Conservation (phyloP, 1,284 basidiomycete species). For the Singerocomus inundabilis region DNA sequence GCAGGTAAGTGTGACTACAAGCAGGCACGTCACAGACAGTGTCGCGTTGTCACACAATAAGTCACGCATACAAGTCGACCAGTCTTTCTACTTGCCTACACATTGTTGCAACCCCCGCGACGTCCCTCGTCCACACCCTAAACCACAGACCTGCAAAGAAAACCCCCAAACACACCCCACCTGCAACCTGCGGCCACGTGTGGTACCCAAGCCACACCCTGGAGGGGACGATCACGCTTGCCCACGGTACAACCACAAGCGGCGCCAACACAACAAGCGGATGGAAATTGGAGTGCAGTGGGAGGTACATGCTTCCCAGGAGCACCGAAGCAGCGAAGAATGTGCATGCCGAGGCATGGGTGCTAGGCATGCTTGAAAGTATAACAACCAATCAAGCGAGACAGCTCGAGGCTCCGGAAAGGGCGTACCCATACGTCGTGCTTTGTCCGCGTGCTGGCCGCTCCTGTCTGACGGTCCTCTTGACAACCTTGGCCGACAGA, state of each 20-base stretch:
- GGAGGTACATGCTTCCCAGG: conserved; percentile 56
- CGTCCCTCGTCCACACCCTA: conserved; percentile 46
- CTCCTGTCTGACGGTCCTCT: conserved; percentile 66
- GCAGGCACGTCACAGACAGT: conserved; percentile 23
- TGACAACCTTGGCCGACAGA: conserved; percentile 66
- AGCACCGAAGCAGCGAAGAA: conserved; percentile 71
- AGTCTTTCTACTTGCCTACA: conserved; percentile 13
- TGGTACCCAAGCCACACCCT: conserved; percentile 83
- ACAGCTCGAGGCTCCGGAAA: conserved; percentile 8
- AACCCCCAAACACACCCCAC: conserved; percentile 62
- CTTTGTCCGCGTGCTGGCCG: conserved; percentile 60
- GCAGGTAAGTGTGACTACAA: conserved; percentile 16
- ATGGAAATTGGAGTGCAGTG: conserved; percentile 47
- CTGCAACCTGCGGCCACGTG: conserved; percentile 70
- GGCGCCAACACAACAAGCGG: conserved; percentile 39
- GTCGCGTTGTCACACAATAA: conserved; percentile 26
- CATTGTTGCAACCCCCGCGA: conserved; percentile 20
- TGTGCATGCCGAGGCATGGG: conserved; percentile 76
- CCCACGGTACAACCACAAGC: conserved; percentile 53
- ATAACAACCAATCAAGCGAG: conserved; percentile 13
- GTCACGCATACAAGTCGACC: not conserved
- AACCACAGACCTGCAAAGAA: conserved; percentile 62
- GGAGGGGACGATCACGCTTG: conserved; percentile 57
- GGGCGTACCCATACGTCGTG: conserved; percentile 60
- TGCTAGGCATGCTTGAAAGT: conserved; percentile 79